Percentiles rank a stretch among this genome's conserved stretches.
phyloP scores from a whole-genome alignment of 441 rosid genomes.

The Erodium trifolium region DNA sequence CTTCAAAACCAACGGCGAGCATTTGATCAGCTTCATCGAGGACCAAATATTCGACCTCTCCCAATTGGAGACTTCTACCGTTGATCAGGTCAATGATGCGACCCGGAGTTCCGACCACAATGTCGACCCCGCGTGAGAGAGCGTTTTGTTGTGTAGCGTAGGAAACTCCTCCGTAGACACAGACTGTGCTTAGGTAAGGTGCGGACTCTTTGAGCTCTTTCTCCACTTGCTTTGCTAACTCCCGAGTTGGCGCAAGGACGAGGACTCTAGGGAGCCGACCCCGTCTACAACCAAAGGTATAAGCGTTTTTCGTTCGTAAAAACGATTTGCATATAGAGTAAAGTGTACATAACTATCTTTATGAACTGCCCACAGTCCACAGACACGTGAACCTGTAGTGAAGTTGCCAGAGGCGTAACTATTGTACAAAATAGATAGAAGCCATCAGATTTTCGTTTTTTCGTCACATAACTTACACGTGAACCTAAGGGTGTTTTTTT shows the following conservation, averaged over 20 bases:
- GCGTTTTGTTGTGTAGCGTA: conserved; percentile 70
- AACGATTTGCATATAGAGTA: conserved; percentile 5
- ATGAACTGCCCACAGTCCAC: too few relatives aligned
- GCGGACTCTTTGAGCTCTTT: conserved; percentile 91
- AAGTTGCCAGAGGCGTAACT: too few relatives aligned
- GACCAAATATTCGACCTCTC: conserved; percentile 81
- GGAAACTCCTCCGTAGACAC: conserved; percentile 96
- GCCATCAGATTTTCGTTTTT: too few relatives aligned
- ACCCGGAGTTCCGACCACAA: conserved; percentile 97
- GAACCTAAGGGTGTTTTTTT: too few relatives aligned
- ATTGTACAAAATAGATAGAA: too few relatives aligned
- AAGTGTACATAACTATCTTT: too few relatives aligned
- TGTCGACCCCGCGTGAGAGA: conserved; percentile 85
- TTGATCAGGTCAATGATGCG: conserved; percentile 80
- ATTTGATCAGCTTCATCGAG: conserved; percentile 41
- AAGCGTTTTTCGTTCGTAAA: conserved; percentile 18
- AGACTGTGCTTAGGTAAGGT: conserved; percentile 66
- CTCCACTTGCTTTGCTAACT: conserved; percentile 93
- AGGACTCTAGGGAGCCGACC: conserved; percentile 70
- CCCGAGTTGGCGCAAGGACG: conserved; percentile 86
- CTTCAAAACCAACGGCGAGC: conserved; percentile 88
- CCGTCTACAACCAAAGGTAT: conserved; percentile 33
- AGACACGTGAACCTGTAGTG: too few relatives aligned
- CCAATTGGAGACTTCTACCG: conserved; percentile 66
- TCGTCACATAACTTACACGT: too few relatives aligned